Percentiles rank a stretch among this genome's conserved stretches.
phyloP scores from a whole-genome alignment of 2,329 filamentous ascomycete genomes.

The Grosmannia huntii region DNA sequence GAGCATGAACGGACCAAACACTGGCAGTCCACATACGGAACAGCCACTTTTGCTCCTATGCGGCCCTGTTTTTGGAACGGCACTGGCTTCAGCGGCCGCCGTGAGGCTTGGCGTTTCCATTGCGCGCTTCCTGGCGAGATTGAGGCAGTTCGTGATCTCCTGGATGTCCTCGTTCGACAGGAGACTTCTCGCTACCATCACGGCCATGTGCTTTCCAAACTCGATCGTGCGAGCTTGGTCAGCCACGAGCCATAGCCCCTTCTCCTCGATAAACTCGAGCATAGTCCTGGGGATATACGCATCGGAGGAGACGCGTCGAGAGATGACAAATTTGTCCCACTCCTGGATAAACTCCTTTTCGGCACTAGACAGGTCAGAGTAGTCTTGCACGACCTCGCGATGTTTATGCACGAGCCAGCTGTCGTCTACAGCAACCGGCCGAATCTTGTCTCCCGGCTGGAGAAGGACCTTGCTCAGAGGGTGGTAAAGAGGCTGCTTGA shows the following conservation, averaged over 20 bases:
- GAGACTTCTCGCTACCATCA: conserved; percentile 35
- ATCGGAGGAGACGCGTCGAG: conserved; percentile 35
- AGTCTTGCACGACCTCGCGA: conserved; percentile 42
- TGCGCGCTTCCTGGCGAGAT: conserved; percentile 17
- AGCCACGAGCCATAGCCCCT: conserved; percentile 38
- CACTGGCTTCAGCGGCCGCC: not conserved
- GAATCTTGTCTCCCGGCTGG: conserved; percentile 33
- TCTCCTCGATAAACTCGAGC: conserved; percentile 36
- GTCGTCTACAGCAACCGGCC: conserved; percentile 30
- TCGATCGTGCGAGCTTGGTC: conserved; percentile 35
- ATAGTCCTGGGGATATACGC: conserved; percentile 39
- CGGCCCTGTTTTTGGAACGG: conserved; percentile 12
- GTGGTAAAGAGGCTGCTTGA: conserved; percentile 41
- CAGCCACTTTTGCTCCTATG: conserved; percentile 33
- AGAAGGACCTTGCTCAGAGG: conserved; percentile 41
- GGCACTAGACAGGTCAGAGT: conserved; percentile 37
- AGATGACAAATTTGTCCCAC: conserved; percentile 44
- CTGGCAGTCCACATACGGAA: conserved; percentile 32
- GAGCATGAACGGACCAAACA: conserved; percentile 33
- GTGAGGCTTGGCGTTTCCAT: conserved; percentile 10
- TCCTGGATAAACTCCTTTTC: conserved; percentile 47
- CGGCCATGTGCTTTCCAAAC: conserved; percentile 40
- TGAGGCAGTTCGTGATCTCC: conserved; percentile 24
- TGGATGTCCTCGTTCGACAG: conserved; percentile 30
- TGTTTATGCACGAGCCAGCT: conserved; percentile 47